Evolutionary conservation across 768 basidiomycete genomes (phyloP), one percentile per base, ranked within the genome.

Genomic region (Suillus decipiens): DNA sequence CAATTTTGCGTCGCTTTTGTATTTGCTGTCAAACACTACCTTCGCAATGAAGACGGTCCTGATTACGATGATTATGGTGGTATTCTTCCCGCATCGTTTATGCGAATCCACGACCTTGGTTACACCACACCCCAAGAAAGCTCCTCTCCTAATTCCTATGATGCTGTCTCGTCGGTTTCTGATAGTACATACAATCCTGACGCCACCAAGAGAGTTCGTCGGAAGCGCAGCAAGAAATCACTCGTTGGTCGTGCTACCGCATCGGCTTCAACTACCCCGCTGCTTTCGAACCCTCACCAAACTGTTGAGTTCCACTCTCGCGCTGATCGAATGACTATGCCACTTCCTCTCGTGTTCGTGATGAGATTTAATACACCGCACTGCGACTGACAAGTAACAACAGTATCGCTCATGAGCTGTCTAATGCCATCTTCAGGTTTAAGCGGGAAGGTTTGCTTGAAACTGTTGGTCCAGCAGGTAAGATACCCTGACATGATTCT

Each of bases 381-480:
- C 64, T 36, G 14, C 61, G 8, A 34, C 11, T 39, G 34, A 64
- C 36, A 24, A 55, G 6, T 54, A 24, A 39, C 17, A 64, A 12
- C 69, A 92, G 92, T 33, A 89, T 96, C 65, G 89, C 90, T 2
- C 91, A 95, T 75, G 93, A 96, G 72, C 80, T 97, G 41, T 81
- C 84, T 22, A 78, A 86, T 51, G 74, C 81, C 34, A 73, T 96
- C 50, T 95, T 92, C 74, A 77, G 77, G 59, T 95, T 92, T 75
- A 86, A 88, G 71, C 81, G 89, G 42, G 88, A 92, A 67, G 94
- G 93, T 1, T 88, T 88, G 62, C 75, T 98, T 58, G 96, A 97
- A 74, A 89, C 89, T 19, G 88, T 96, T 64, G 96, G 96, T 39
- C 94, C 94, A 14, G 94, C 95, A 34, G 89, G 93, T 86, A 72